Base-by-base conservation (phyloP, 768 basidiomycete genomes). In the Tylopilus felleus region DNA sequence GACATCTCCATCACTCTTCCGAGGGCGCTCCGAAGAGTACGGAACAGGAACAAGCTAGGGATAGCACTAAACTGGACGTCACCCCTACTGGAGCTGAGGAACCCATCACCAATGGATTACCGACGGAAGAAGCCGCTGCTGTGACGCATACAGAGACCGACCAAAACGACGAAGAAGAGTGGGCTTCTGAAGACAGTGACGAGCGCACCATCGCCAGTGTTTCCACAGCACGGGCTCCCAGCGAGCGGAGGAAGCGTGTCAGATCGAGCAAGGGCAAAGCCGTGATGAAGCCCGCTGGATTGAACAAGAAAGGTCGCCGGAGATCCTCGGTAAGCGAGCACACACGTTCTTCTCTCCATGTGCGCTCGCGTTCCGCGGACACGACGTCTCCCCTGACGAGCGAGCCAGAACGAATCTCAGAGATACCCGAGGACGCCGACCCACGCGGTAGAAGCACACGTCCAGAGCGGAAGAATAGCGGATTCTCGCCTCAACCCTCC, bases 171-270 rank as follows among this genome's bases (percentile, higher is more conserved):
- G 84, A 85, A 1, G 86, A 81, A 55, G 83, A 76, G 2, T 87
- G 84, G 85, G 76, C 77, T 17, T 87, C 85, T 7, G 87, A 89
- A 45, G 71, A 65, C 22, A 78, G 76, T 52, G 69, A 62, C 40
- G 63, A 65, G 22, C 58, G 60, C 25, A 49, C 53, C 3, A 46
- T 56, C 29, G 47, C 55, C 7, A 29, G 49, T 33, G 53, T 59
- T 25, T 59, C 55, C 27, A 21, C 22, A 17, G 47, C 31, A 44
- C 58, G 43, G 50, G 49, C 23, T 31, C 49, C 35, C 5, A 29
- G 49, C 22, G 60, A 52, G 47, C 56, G 60, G 31, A 66, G 59
- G 51, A 64, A 58, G 43, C 72, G 69, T 31, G 50, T 61, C 36
- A 68, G 62, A 48, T 60, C 63, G 23, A 59, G 23, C 63, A 66